phyloP scores from a whole-genome alignment of 1,284 basidiomycete species.

The Ustilago nuda region DNA sequence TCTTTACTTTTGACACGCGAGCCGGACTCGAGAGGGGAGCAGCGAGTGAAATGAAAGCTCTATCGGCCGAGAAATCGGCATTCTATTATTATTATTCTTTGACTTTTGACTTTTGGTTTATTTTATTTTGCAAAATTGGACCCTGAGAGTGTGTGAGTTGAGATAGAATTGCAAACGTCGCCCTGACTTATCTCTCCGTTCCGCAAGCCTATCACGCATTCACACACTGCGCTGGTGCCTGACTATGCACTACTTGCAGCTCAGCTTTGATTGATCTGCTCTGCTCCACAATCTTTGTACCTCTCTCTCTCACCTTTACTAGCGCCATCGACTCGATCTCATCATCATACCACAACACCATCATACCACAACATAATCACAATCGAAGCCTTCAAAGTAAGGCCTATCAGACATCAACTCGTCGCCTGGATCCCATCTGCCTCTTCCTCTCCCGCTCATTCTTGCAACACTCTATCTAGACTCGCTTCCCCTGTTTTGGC shows the following conservation, averaged over 20 bases:
- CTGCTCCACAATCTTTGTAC: neutral
- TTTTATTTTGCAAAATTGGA: slow-evolving; percentile 10
- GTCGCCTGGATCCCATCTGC: neutral
- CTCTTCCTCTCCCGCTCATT: neutral
- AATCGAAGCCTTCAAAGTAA: neutral
- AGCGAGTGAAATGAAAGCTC: neutral
- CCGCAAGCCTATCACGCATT: neutral
- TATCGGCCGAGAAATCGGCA: neutral
- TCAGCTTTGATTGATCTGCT: neutral
- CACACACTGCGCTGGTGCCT: neutral
- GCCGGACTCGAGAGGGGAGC: neutral
- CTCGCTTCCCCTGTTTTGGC: neutral
- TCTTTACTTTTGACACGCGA: too few relatives aligned
- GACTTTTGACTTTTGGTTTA: too few relatives aligned
- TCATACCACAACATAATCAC: neutral
- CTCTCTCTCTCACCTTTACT: neutral
- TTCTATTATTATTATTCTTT: too few relatives aligned
- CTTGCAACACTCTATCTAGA: neutral
- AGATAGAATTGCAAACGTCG: slow-evolving; percentile 5
- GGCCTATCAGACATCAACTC: neutral
- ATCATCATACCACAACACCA: neutral
- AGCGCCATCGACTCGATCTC: slow-evolving; percentile 1
- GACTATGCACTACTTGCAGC: neutral
- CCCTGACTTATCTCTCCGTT: slow-evolving; percentile 18
- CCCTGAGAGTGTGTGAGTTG: slow-evolving; percentile 4